Evolutionary conservation across 1,284 basidiomycete species (phyloP).

Genomic region (Boletus sp.): DNA sequence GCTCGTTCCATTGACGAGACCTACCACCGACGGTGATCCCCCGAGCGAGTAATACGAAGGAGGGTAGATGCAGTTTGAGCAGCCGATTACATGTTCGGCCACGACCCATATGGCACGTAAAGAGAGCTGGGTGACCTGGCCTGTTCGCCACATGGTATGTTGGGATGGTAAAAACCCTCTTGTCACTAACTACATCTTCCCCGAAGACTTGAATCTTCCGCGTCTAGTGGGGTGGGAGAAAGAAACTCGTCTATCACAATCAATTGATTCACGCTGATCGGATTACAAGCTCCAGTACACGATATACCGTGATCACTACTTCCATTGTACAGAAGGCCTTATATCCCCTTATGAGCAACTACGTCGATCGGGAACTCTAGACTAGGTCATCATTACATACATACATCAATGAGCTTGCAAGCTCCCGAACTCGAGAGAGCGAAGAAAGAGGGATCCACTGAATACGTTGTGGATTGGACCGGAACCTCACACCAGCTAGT

Average conservation of each 20-base stretch:
- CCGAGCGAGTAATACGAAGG: not conserved
- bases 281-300: not conserved
- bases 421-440: not conserved
- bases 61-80: not conserved
- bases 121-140: not conserved
- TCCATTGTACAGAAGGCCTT: conserved; percentile 20
- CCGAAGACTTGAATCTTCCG: not conserved
- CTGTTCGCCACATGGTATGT: not conserved
- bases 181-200: not conserved
- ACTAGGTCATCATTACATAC: not conserved
- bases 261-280: conserved; percentile 9
- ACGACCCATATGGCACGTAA: conserved; percentile 15
- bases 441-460: not conserved
- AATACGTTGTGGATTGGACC: not conserved
- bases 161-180: not conserved
- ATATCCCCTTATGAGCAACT: conserved; percentile 7
- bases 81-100: conserved; percentile 25
- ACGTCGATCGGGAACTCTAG: conserved; percentile 14
- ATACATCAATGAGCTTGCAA: not conserved
- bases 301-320: not conserved
- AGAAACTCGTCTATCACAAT: not conserved
- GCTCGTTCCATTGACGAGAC: not conserved
- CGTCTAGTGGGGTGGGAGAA: not conserved
- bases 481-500: not conserved
- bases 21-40: not conserved